Evolutionary conservation across 495 filamentous ascomycete genomes (phyloP), one percentile per base, ranked within the genome.

Genomic region (Penicillium coffeae): DNA sequence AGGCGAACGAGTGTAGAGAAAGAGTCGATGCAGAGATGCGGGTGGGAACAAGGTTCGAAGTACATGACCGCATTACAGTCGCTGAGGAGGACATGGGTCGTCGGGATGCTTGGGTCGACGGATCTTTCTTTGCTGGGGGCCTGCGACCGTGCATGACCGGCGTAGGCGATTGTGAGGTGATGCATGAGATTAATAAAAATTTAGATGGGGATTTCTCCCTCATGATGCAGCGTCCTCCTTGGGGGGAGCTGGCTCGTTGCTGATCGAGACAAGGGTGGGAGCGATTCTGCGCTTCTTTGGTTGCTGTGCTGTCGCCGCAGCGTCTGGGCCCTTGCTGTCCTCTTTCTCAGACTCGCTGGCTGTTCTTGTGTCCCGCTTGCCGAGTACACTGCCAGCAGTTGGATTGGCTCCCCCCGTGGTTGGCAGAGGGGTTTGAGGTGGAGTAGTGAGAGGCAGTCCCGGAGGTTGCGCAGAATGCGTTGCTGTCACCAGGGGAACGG

Each of bases 251-350:
- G 55, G 16, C 37, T 62, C 55, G 18, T 46, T 66, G 15, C 58
- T 50, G 8, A 60, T 48, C 13, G 70, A 72, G 8, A 93, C 73
- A 4, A 81, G 73, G 0, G 88, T 92, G 6, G 88, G 89, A 12
- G 87, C 87, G 48, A 94, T 82, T 42, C 89, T 79, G 54, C 89
- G 75, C 66, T 83, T 87, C 72, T 95, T 95, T 21, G 75, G 72
- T 42, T 76, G 73, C 33, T 69, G 71, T 48, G 39, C 56, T 43
- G 42, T 60, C 38, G 52, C 37, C 27, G 42, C 37, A 27, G 42
- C 52, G 12, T 73, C 76, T 2, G 69, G 65, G 33, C 80, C 79
- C 41, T 71, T 77, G 33, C 66, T 66, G 13, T 87, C 84, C 50
- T 86, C 75, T 58, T 84, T 89, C 43, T 80, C 77, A 43, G 58